Evolutionary conservation across 2,329 filamentous ascomycete genomes (phyloP), one percentile per base, ranked within the genome.

Genomic region (Rhinocladiella mackenziei): DNA sequence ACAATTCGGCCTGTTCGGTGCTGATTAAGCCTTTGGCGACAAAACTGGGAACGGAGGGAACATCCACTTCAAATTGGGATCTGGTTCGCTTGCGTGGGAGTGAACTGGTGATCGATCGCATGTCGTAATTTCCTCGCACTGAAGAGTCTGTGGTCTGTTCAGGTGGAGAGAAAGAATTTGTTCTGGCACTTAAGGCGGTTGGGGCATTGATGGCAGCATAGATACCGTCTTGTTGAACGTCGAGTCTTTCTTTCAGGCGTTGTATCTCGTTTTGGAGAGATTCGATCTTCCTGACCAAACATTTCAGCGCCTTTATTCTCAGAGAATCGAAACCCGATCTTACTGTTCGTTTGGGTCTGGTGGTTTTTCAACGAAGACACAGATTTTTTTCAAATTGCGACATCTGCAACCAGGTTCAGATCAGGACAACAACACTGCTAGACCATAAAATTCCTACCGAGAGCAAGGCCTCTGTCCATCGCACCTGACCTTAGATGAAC

Each of bases 401-500:
- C 64, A 67, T 48, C 64, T 52, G n/a, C n/a, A 8, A 8, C 23
- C 23, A n/a, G 8, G 23, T 26, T 6, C 3, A 15, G 19, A 18
- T 10, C 19, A 20, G 15, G 14, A 26, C 15, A 13, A 33, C 13
- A 22, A 20, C 10, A 20, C 3, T 11, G 4, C 7, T n/a, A 26
- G 5, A 7, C 10, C 14, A 23, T 7, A 23, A 13, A 8, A 2
- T 7, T 10, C 49, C 34, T 39, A 63, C 63, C 64, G 62, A 13
- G 62, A 58, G 43, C 64, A 66, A 7, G 65, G 65, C 23, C 58
- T 52, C 33, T 64, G 58, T 5, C 62, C 63, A 44, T 66, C 64
- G 36, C 65, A 67, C 58, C 57, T 60, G 4, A 67, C 64, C 53
- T 67, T 67, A 1, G 64, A 66, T 22, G 58, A 56, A n/a, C 65